Percentiles rank a stretch among this genome's conserved stretches.
Conservation (phyloP, 805 yeast species). For the Metschnikowia koreensis region DNA sequence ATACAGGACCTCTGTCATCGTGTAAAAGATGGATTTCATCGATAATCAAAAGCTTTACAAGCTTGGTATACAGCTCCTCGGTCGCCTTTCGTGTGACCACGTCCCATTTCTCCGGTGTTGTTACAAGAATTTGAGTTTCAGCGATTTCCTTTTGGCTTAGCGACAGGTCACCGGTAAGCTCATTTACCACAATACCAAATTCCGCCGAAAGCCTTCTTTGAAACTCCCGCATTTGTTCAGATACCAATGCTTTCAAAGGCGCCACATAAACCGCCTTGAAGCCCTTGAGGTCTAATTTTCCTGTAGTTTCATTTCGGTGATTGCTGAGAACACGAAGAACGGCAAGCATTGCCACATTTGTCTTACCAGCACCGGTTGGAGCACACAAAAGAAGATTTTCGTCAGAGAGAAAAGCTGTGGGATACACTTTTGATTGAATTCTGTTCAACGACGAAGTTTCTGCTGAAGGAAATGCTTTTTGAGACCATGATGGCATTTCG, state of each 20-base stretch:
- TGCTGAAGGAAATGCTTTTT: slow-evolving; percentile 62
- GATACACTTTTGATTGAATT: slow-evolving; percentile 80
- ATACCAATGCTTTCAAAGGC: slow-evolving; percentile 91
- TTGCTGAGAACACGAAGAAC: slow-evolving; percentile 61
- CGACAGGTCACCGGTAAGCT: slow-evolving; percentile 86
- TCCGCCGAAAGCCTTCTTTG: slow-evolving; percentile 58
- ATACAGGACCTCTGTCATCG: slow-evolving; percentile 92
- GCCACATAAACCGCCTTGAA: slow-evolving; percentile 87
- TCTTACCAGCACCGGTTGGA: slow-evolving; percentile 98
- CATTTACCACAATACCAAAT: slow-evolving; percentile 72
- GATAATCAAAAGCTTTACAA: slow-evolving; percentile 70
- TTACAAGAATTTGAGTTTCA: slow-evolving; percentile 78
- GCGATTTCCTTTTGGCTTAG: slow-evolving; percentile 71
- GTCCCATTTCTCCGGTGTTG: slow-evolving; percentile 99
- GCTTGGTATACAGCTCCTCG: slow-evolving; percentile 60
- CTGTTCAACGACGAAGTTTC: slow-evolving; percentile 71
- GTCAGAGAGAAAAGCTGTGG: slow-evolving; percentile 71
- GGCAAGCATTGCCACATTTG: slow-evolving; percentile 91
- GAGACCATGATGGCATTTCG: slow-evolving; percentile 81
- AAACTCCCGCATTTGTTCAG: slow-evolving; percentile 89
- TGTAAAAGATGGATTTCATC: slow-evolving; percentile 93
- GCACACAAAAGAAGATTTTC: slow-evolving; percentile 84
- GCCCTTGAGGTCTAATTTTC: slow-evolving; percentile 49
- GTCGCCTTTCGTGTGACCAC: slow-evolving; percentile 81
- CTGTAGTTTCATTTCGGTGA: slow-evolving; percentile 45